phyloP scores from a whole-genome alignment of 1,284 basidiomycete species.

The Megacollybia platyphylla region DNA sequence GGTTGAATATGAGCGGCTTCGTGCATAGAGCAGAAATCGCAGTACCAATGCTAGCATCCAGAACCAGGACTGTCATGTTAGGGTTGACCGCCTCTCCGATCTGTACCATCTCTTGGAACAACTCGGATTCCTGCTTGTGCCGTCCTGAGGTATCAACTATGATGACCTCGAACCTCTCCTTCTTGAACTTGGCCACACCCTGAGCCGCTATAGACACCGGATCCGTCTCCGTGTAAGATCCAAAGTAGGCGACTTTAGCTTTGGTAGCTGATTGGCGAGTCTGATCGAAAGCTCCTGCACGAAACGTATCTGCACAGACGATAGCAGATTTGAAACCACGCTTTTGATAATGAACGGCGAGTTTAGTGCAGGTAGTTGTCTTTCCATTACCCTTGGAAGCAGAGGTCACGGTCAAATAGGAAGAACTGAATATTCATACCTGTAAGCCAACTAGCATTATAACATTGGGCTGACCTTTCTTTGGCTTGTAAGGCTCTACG shows the following conservation, averaged over 20 bases:
- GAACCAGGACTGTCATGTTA: conserved; percentile 82
- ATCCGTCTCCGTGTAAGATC: conserved; percentile 97
- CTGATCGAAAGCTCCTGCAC: conserved; percentile 99
- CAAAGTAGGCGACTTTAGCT: conserved; percentile 98
- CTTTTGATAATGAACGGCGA: conserved; percentile 95
- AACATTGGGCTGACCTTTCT: conserved; percentile 90
- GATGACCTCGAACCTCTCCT: conserved; percentile 96
- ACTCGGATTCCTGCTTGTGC: conserved; percentile 94
- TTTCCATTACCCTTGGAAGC: conserved; percentile 83
- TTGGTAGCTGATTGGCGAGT: conserved; percentile 92
- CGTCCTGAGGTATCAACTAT: conserved; percentile 98
- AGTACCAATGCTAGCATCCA: conserved; percentile 79
- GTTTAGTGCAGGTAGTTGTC: conserved; percentile 96
- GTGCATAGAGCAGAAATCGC: background rate
- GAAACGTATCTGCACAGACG: conserved; percentile 98
- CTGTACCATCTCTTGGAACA: conserved; percentile 98
- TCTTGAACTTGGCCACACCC: conserved; percentile 95
- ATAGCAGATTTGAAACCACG: conserved; percentile 97
- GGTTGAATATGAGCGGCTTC: conserved; percentile 10
- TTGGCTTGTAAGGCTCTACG: conserved; percentile 90
- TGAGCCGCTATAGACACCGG: conserved; percentile 91
- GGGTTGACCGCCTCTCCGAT: conserved; percentile 90
- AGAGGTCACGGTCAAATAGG: conserved; percentile 3
- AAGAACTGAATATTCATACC: conserved; percentile 23
- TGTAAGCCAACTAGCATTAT: conserved; percentile 98